phyloP scores from a whole-genome alignment of 257 asterid genomes.

The Linderniella brevidens region DNA sequence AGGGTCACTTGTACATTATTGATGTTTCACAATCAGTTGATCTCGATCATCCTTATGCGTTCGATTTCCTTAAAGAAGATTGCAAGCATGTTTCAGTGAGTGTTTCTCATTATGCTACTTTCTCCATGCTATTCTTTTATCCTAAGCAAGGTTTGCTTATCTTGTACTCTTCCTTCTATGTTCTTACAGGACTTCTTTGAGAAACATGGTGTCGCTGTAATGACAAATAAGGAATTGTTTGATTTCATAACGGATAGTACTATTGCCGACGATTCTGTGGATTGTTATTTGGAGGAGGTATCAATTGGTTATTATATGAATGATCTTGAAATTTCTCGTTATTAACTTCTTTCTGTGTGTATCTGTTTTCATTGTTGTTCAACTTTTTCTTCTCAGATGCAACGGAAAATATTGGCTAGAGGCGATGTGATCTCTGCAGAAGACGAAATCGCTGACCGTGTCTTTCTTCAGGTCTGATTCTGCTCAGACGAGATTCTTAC shows the following conservation, averaged over 20 bases:
- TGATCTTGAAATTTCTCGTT: no score
- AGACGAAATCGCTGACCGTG: conserved; percentile 86
- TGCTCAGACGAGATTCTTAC: background rate
- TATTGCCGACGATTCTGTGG: conserved; percentile 64
- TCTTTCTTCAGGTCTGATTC: conserved; percentile 48
- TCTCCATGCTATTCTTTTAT: background rate
- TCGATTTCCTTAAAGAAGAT: conserved; percentile 84
- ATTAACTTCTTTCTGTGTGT: no score
- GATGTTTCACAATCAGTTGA: conserved; percentile 98
- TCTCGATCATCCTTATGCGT: conserved; percentile 95
- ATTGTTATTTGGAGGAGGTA: conserved; percentile 86
- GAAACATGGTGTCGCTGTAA: conserved; percentile 80
- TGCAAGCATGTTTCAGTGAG: conserved; percentile 75
- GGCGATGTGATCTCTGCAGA: conserved; percentile 66
- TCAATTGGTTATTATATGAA: no score
- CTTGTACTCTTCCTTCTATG: background rate
- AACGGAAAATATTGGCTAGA: conserved; percentile 67
- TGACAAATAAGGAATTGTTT: conserved; percentile 76
- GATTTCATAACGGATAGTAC: conserved; percentile 86
- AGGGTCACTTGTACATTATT: conserved; percentile 87
- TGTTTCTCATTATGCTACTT: conserved; percentile 9
- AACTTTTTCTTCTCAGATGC: conserved; percentile 28
- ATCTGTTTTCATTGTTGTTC: background rate
- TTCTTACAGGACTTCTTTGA: conserved; percentile 74
- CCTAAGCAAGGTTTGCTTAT: no score